Percentiles rank a stretch among this genome's conserved stretches.
Evolutionary conservation across 1,139 yeast species (phyloP).

Genomic region (Nakaseomyces kungkrabaensis): DNA sequence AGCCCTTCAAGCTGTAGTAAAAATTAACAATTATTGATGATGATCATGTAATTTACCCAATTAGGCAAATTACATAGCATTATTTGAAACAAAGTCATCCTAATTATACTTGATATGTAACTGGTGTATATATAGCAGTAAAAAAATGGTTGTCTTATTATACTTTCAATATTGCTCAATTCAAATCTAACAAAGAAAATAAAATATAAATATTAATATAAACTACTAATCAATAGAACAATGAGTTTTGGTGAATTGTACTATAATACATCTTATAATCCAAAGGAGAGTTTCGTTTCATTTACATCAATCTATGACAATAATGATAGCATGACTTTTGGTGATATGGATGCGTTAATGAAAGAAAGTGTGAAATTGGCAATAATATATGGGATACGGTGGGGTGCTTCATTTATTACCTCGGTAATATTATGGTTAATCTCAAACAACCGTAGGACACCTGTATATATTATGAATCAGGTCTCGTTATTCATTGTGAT

Average conservation of each 20-base stretch:
- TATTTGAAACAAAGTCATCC: background rate
- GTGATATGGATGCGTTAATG: slow-evolving; percentile 31
- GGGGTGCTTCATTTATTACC: slow-evolving; percentile 35
- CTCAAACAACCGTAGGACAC: slow-evolving; percentile 44
- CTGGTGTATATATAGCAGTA: background rate
- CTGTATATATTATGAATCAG: slow-evolving; percentile 63
- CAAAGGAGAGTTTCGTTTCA: slow-evolving; percentile 17
- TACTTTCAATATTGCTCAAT: too few relatives aligned
- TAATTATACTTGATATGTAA: background rate
- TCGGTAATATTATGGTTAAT: slow-evolving; percentile 34
- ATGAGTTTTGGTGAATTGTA: background rate
- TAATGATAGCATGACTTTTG: slow-evolving; percentile 28
- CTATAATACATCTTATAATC: slow-evolving; percentile 14
- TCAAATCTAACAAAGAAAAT: too few relatives aligned
- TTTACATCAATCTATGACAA: slow-evolving; percentile 27
- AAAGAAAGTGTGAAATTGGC: slow-evolving; percentile 29
- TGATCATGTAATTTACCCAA: slow-evolving; percentile 6
- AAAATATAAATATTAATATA: too few relatives aligned
- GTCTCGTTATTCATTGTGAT: slow-evolving; percentile 44
- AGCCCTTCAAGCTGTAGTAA: background rate
- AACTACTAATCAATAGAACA: too few relatives aligned
- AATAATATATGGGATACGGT: slow-evolving; percentile 35
- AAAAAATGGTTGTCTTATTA: too few relatives aligned
- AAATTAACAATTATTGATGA: background rate
- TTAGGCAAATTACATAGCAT: slow-evolving; percentile 6